Conservation (phyloP, 768 basidiomycete genomes). For the Auriscalpium vulgare region DNA sequence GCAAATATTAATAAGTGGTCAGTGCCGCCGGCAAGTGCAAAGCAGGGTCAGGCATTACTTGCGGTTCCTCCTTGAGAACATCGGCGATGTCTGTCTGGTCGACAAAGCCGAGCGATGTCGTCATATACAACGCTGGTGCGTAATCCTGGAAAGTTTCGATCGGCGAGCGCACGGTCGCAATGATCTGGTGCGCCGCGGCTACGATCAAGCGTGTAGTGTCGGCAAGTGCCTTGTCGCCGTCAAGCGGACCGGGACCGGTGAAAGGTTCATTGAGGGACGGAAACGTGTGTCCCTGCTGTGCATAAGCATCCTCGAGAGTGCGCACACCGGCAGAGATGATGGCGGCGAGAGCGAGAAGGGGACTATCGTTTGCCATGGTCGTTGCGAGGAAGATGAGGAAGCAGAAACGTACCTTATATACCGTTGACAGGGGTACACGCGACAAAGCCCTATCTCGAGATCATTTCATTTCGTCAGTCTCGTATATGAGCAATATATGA, state of each 20-base stretch:
- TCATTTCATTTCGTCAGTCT: no score
- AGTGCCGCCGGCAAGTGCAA: not conserved
- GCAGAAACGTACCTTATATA: not conserved
- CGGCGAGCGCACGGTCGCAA: conserved; percentile 1
- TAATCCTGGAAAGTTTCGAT: not conserved
- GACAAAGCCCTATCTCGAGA: no score
- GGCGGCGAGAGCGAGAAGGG: not conserved
- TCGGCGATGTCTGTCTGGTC: conserved; percentile 2
- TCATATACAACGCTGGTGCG: not conserved
- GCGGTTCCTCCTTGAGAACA: not conserved
- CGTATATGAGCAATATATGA: no score
- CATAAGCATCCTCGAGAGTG: not conserved
- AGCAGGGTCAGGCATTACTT: not conserved
- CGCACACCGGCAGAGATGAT: not conserved
- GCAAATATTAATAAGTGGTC: not conserved
- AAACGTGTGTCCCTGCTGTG: not conserved
- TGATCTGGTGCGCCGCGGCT: conserved; percentile 4
- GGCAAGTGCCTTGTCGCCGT: not conserved
- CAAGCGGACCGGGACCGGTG: not conserved
- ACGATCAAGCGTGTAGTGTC: not conserved
- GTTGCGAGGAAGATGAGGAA: not conserved
- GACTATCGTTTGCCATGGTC: not conserved
- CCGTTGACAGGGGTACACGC: not conserved
- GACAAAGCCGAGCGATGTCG: not conserved
- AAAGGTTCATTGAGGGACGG: conserved; percentile 2